Percentiles rank a stretch among this genome's conserved stretches.
These are phyloP conservation scores for Capsella bursapastoris DNA, from an alignment of 345 rosid genomes.

Conservation along the genomic window DNA sequence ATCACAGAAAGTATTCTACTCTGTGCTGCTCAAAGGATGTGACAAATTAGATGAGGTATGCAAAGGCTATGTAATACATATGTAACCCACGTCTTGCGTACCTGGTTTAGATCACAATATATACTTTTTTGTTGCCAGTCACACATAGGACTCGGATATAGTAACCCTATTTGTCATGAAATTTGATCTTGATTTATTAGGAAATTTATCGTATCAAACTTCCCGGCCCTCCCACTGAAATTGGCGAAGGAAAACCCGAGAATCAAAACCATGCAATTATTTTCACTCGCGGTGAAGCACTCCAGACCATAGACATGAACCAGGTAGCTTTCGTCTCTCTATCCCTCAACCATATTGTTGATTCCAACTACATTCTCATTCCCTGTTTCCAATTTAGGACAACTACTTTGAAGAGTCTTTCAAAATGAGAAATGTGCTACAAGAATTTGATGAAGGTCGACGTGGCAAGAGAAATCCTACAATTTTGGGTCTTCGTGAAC, in stretches of 20 bases:
- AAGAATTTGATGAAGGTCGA: conserved; percentile 63
- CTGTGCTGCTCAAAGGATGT: conserved; percentile 93
- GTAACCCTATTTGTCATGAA: not conserved
- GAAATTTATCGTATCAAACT: conserved; percentile 97
- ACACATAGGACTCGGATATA: not conserved
- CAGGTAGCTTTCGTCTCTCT: conserved; percentile 55
- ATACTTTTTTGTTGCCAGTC: conserved; percentile 1
- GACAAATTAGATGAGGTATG: conserved; percentile 78
- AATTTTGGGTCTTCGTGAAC: conserved; percentile 93
- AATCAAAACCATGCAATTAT: conserved; percentile 99
- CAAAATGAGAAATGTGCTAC: conserved; percentile 94
- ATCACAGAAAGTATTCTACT: conserved; percentile 66
- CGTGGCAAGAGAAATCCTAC: conserved; percentile 71
- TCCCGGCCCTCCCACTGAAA: conserved; percentile 91
- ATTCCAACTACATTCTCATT: conserved; percentile 25
- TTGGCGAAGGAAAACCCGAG: conserved; percentile 99
- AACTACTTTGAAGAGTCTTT: conserved; percentile 98
- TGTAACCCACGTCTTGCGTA: not conserved
- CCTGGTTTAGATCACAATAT: conserved; percentile 14
- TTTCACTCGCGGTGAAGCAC: conserved; percentile 98
- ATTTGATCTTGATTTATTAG: conserved; percentile 47
- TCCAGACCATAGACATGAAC: conserved; percentile 99
- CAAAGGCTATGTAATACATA: not conserved
- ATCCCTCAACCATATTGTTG: conserved; percentile 18
- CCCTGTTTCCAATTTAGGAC: conserved; percentile 61